phyloP scores from a whole-genome alignment of 164 flowering plant species.

The Warburgia ugandensis region DNA sequence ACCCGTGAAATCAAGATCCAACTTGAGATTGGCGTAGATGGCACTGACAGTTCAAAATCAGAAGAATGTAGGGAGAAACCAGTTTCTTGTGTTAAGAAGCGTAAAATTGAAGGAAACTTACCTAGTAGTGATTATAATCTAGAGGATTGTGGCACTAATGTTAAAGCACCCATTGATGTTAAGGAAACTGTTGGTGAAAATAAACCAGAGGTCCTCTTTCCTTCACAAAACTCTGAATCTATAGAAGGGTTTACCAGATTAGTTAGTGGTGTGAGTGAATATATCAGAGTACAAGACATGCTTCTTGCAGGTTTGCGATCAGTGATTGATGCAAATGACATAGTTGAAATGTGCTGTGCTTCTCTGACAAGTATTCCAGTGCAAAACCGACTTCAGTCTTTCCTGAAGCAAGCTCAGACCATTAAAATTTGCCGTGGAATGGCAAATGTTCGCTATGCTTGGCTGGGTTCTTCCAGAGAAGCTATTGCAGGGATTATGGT shows the following conservation, averaged over 20 bases:
- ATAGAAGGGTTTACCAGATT: no score
- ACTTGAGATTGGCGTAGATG: constrained; percentile 16
- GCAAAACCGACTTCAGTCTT: constrained; percentile 27
- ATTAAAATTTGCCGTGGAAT: constrained; percentile 28
- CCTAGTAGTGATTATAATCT: background rate
- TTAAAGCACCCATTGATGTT: no score
- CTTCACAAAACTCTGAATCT: no score
- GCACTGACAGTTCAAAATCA: no score
- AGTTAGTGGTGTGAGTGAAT: constrained; percentile 20
- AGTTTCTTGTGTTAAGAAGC: constrained; percentile 12
- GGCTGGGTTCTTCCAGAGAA: constrained; percentile 35
- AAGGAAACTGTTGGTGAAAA: background rate
- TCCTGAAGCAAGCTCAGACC: constrained; percentile 29
- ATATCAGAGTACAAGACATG: constrained; percentile 12
- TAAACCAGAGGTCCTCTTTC: no score
- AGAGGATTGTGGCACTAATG: no score
- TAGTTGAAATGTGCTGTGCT: constrained; percentile 31
- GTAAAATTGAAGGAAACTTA: background rate
- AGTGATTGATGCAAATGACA: constrained; percentile 9
- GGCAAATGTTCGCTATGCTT: constrained; percentile 32
- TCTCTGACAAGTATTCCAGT: constrained; percentile 20
- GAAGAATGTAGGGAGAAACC: background rate
- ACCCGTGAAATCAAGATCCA: no score
- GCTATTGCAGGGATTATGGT: constrained; percentile 22
- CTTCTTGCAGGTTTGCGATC: constrained; percentile 22